Percentiles rank a stretch among this genome's conserved stretches.
phyloP scores from a whole-genome alignment of 768 basidiomycete genomes.

The Butyriboletus loyo region DNA sequence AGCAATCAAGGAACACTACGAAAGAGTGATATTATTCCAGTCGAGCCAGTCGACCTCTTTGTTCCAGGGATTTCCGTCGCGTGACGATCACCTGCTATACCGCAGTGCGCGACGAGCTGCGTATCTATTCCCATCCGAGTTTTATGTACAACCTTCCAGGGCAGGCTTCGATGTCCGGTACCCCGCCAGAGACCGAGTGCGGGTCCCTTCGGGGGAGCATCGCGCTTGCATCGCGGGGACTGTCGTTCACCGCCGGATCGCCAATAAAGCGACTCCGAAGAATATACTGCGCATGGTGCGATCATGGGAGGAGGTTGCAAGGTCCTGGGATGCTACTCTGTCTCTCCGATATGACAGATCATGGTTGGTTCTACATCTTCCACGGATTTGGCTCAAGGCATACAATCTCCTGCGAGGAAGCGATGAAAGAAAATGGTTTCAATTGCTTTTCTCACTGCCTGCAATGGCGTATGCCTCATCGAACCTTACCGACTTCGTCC shows the following conservation, averaged over 20 bases:
- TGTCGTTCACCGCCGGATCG: background rate
- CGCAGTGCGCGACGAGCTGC: slow-evolving; percentile 17
- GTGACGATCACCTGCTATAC: slow-evolving; percentile 10
- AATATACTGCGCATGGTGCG: slow-evolving; percentile 6
- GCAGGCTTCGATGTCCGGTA: slow-evolving; percentile 11
- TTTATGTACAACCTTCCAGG: background rate
- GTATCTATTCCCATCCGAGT: slow-evolving; percentile 12
- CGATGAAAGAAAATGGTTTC: slow-evolving; percentile 6
- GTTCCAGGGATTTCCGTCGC: slow-evolving; percentile 6
- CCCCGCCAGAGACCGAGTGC: slow-evolving; percentile 6
- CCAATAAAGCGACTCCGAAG: background rate
- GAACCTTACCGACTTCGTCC: too few species aligned
- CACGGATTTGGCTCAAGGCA: slow-evolving; percentile 26
- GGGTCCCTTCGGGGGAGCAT: slow-evolving; percentile 1
- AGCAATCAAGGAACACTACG: slow-evolving; percentile 29
- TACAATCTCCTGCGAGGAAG: slow-evolving; percentile 18
- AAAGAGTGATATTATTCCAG: slow-evolving; percentile 13
- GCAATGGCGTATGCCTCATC: slow-evolving; percentile 31
- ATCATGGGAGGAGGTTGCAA: slow-evolving; percentile 1
- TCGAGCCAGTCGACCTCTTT: background rate
- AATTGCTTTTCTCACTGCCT: too few species aligned
- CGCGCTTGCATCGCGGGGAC: slow-evolving; percentile 18
- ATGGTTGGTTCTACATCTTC: slow-evolving; percentile 25
- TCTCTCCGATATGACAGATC: slow-evolving; percentile 25
- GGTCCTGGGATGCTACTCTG: background rate